Evolutionary conservation across 768 basidiomycete genomes (phyloP).

Genomic region (Crucibulum laeve): DNA sequence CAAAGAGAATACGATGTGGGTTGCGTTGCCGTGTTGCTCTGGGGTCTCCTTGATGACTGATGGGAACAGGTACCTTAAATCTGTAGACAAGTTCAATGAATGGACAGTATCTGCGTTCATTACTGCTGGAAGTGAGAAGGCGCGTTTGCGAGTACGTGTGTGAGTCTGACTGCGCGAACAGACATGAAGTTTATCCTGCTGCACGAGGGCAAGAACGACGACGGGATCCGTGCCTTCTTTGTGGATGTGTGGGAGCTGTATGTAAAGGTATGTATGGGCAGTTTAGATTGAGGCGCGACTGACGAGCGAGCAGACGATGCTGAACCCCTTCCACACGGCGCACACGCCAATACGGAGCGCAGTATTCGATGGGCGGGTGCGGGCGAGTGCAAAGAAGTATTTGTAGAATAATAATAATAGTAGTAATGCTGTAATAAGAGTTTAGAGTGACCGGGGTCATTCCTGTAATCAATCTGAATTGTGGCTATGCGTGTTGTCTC

Average conservation of each 20-base stretch:
- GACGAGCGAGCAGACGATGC: slow-evolving; percentile 50
- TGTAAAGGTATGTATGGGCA: slow-evolving; percentile 69
- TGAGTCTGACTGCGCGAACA: slow-evolving; percentile 28
- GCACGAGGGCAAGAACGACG: slow-evolving; percentile 96
- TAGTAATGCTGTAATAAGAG: slow-evolving; percentile 1
- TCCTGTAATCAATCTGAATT: not conserved
- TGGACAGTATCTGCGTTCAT: slow-evolving; percentile 98
- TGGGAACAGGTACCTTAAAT: slow-evolving; percentile 83
- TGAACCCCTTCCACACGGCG: slow-evolving; percentile 97
- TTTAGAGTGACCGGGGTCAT: not conserved
- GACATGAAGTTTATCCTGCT: slow-evolving; percentile 94
- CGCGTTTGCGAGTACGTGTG: not conserved
- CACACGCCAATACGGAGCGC: slow-evolving; percentile 77
- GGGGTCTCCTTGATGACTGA: slow-evolving; percentile 9
- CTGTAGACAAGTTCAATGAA: slow-evolving; percentile 96
- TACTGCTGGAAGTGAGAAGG: slow-evolving; percentile 85
- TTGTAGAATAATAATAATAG: slow-evolving; percentile 32
- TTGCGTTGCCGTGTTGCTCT: slow-evolving; percentile 13
- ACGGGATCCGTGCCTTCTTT: slow-evolving; percentile 91
- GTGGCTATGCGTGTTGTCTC: slow-evolving; percentile 25
- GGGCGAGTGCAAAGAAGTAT: slow-evolving; percentile 83
- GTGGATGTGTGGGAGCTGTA: slow-evolving; percentile 96
- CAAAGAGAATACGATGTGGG: slow-evolving; percentile 76
- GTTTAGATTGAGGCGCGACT: not conserved
- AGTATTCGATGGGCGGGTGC: slow-evolving; percentile 80